A percentile compares a stretch with the other conserved stretches of the same genome.
Evolutionary conservation across 2,329 filamentous ascomycete species (phyloP).

Genomic region (Xylaria sp.): DNA sequence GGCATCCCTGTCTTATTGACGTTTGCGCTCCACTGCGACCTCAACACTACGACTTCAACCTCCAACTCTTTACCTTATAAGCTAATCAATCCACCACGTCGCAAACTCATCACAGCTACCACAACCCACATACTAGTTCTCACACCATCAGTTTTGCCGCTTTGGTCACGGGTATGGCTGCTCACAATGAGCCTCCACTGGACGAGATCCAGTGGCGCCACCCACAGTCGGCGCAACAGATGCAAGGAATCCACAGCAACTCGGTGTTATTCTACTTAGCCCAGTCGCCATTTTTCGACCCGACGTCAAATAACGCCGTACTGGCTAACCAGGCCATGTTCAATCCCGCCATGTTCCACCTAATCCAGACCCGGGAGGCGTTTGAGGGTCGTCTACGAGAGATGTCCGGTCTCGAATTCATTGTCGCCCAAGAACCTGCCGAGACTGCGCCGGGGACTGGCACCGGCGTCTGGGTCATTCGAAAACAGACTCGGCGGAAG

Average conservation of each 20-base stretch:
- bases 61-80: too few species aligned
- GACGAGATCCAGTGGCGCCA: constrained; percentile 76
- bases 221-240: constrained; percentile 58
- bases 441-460: constrained; percentile 69
- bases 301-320: constrained; percentile 73
- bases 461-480: constrained; percentile 75
- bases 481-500: constrained; percentile 73
- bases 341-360: constrained; percentile 66
- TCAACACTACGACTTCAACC: constrained; percentile 21
- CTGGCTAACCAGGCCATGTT: constrained; percentile 70
- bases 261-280: constrained; percentile 74
- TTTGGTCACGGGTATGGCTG: constrained; percentile 35
- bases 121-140: not conserved
- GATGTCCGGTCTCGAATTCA: constrained; percentile 74
- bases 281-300: constrained; percentile 74
- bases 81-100: not conserved
- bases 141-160: not conserved
- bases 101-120: constrained; percentile 1
- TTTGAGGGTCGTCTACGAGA: constrained; percentile 71
- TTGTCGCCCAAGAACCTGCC: constrained; percentile 72
- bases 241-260: constrained; percentile 71
- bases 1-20: constrained; percentile 30
- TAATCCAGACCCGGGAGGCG: constrained; percentile 68
- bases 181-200: constrained; percentile 54
- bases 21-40: constrained; percentile 27